A percentile compares a stretch with the other conserved stretches of the same genome.
Conservation (phyloP, 2,329 filamentous ascomycete species). For the Knufia petricola region DNA sequence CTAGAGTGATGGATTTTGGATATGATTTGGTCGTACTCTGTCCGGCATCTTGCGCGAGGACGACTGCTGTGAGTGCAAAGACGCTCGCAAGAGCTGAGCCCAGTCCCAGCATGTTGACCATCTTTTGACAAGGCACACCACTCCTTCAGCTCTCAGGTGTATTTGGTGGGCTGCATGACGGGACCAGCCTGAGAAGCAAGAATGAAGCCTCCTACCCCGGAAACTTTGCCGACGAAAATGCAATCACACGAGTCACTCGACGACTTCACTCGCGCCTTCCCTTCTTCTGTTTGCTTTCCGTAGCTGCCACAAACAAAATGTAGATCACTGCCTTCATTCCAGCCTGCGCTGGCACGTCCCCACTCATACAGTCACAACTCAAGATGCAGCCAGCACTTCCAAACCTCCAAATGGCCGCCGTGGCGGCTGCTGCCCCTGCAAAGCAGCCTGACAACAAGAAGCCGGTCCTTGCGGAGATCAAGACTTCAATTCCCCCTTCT, state of each 20-base stretch:
- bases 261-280: not conserved
- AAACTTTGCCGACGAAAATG: not conserved
- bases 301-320: not conserved
- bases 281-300: not conserved
- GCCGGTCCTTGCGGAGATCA: not conserved
- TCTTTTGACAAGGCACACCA: not conserved
- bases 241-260: too few species aligned
- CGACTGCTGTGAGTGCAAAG: not conserved
- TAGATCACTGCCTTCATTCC: not conserved
- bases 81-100: not conserved
- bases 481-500: not conserved
- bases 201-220: not conserved
- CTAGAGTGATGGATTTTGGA: slow-evolving; percentile 20
- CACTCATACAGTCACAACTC: too few species aligned
- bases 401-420: too few species aligned
- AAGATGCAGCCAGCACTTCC: too few species aligned
- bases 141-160: not conserved
- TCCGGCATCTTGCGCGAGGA: not conserved
- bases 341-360: not conserved
- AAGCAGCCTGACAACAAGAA: not conserved
- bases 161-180: not conserved
- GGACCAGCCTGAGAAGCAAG: too few species aligned
- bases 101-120: not conserved
- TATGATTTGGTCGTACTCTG: slow-evolving; percentile 9
- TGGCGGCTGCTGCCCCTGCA: too few species aligned